phyloP scores from a whole-genome alignment of 2,329 filamentous ascomycete genomes.

The Fusarium pininemorale region DNA sequence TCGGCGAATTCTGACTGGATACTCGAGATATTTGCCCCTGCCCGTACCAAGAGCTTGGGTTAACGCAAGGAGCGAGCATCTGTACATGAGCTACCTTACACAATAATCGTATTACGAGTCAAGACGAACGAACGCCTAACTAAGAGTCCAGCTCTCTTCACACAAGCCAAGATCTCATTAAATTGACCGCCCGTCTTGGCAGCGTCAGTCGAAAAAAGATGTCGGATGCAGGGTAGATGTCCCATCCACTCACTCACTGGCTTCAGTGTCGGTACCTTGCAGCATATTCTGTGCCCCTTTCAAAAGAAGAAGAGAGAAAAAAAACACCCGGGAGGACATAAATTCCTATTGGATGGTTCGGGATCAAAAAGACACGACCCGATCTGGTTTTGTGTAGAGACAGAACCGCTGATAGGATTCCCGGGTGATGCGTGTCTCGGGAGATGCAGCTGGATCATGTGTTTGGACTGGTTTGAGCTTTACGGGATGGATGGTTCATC shows the following conservation, averaged over 20 bases:
- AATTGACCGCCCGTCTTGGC: neutral
- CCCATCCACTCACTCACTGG: neutral
- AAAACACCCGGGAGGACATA: neutral
- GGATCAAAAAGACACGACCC: neutral
- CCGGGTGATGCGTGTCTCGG: constrained; percentile 12
- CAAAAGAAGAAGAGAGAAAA: neutral
- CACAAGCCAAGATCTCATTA: neutral
- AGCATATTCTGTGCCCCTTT: neutral
- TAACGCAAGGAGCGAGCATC: neutral
- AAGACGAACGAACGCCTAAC: neutral
- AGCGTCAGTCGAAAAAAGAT: neutral
- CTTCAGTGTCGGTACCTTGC: constrained; percentile 9
- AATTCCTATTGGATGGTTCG: neutral
- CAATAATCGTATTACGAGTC: neutral
- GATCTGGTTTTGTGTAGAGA: neutral
- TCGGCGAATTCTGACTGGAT: neutral
- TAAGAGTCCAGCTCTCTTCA: neutral
- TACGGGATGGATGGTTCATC: neutral
- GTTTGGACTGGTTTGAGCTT: neutral
- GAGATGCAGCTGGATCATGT: constrained; percentile 12
- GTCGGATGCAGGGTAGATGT: constrained; percentile 14
- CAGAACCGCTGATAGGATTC: neutral
- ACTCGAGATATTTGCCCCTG: neutral
- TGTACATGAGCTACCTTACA: neutral
- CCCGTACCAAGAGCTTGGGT: neutral